A percentile compares a stretch with the other conserved stretches of the same genome.
Conservation (phyloP, 2,329 filamentous ascomycete species). For the Hortaea werneckii region DNA sequence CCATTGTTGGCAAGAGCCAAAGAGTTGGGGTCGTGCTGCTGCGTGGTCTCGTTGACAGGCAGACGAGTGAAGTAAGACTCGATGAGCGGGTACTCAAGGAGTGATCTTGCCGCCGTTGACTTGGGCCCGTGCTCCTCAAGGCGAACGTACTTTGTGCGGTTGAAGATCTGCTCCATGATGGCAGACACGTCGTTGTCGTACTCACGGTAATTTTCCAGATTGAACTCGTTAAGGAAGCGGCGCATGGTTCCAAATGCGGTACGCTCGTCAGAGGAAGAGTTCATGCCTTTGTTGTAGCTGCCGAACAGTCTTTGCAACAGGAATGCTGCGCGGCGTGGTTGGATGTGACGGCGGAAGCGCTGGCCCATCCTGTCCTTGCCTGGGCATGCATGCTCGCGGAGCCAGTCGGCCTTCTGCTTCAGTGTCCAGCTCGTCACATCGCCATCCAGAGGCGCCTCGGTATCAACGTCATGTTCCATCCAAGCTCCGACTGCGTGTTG, state of each 20-base stretch:
- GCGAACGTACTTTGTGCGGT: constrained; percentile 88
- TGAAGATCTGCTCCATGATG: constrained; percentile 84
- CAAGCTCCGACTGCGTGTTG: constrained; percentile 62
- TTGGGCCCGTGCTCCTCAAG: constrained; percentile 88
- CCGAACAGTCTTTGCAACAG: constrained; percentile 61
- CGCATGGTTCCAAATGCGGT: constrained; percentile 43
- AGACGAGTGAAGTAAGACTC: constrained; percentile 93
- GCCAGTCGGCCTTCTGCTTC: constrained; percentile 52
- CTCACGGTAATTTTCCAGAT: constrained; percentile 81
- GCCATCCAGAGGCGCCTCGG: constrained; percentile 45
- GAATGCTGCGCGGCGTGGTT: constrained; percentile 60
- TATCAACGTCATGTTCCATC: constrained; percentile 49
- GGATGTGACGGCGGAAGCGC: constrained; percentile 61
- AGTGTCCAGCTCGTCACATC: constrained; percentile 46
- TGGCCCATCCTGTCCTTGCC: constrained; percentile 69
- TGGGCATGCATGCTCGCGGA: constrained; percentile 58
- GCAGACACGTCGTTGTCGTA: constrained; percentile 76
- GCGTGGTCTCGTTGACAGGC: constrained; percentile 65
- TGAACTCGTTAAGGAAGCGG: constrained; percentile 69
- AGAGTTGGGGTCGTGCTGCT: constrained; percentile 63
- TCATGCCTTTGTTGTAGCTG: constrained; percentile 47
- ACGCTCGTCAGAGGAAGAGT: constrained; percentile 41
- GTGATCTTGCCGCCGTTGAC: constrained; percentile 72
- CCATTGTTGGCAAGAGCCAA: constrained; percentile 88
- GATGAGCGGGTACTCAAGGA: constrained; percentile 65